Evolutionary conservation across 768 basidiomycete genomes (phyloP), one percentile per base, ranked within the genome.

Genomic region (Exidia glandulosa): DNA sequence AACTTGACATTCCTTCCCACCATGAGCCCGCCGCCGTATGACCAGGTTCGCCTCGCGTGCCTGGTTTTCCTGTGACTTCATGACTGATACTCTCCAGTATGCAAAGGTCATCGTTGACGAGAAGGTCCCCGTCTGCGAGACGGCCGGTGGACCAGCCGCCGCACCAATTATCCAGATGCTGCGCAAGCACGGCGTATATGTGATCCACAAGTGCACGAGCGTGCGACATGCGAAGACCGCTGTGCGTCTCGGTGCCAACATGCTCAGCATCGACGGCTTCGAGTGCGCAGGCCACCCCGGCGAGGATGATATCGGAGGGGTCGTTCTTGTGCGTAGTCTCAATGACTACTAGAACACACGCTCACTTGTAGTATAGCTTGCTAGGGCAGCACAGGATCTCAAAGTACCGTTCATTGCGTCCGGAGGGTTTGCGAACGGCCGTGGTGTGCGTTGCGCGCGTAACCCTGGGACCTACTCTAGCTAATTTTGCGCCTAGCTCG

Each of bases 261-360:
- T 90, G 31, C 66, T 94, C 30, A 91, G 90, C 63, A 93, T 94
- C 31, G 93, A 94, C 61, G 91, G 93, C 0, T 89, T 94, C 62
- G 92, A 94, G 77, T 94, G 91, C 89, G 61, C 47, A 81, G 94
- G 94, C 29, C 91, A 94, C 71, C 92, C 92, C 19, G 94, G 94
- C 62, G 94, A 96, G 68, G 90, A 95, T 47, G 94, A 96, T 68
- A 88, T 96, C 27, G 89, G 90, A 2, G 89, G 88, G 3, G 67
- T 95, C 27, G 87, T 96, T 2, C 72, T 96, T 74, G 91, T 91
- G 64, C 58, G 55, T 23, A n/a, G n/a, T 14, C 27, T 25, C 25
- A n/a, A 52, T 33, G 25, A 58, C 54, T n/a, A 52, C 58, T 32
- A 32, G 32, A 23, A 32, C 6, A 50, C 16, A 57, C 32, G 3